Conservation (phyloP, 2,329 filamentous ascomycete genomes). For the Phaeophleospora eucalypticola region DNA sequence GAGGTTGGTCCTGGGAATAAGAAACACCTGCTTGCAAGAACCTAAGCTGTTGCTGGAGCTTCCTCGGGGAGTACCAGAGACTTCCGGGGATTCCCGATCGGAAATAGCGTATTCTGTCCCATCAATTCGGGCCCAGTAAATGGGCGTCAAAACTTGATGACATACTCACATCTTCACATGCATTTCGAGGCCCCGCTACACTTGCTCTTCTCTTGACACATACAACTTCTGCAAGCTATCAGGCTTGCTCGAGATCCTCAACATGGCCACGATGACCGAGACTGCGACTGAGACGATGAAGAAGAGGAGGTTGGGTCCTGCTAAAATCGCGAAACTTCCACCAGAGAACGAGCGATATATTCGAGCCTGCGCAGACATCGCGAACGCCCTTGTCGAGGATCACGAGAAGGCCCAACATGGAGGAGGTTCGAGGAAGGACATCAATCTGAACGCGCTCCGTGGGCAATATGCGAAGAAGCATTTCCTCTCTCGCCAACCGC, state of each 20-base stretch:
- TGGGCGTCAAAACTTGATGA: neutral
- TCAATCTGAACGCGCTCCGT: conserved; percentile 87
- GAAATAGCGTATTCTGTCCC: too few species aligned
- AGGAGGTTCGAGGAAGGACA: conserved; percentile 70
- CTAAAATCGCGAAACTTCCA: conserved; percentile 59
- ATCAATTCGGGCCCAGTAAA: too few species aligned
- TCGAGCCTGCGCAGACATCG: conserved; percentile 91
- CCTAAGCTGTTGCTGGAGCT: neutral
- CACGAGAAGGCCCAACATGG: conserved; percentile 76
- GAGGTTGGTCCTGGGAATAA: neutral
- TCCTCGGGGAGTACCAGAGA: neutral
- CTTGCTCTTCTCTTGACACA: neutral
- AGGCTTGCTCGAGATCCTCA: conserved; percentile 19
- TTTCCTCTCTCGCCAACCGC: conserved; percentile 78
- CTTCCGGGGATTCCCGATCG: neutral
- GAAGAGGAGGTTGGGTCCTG: conserved; percentile 51
- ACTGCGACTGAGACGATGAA: conserved; percentile 53
- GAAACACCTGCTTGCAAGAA: neutral
- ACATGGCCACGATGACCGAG: conserved; percentile 62
- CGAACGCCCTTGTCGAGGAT: conserved; percentile 88
- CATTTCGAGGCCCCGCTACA: too few species aligned
- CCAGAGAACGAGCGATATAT: conserved; percentile 94
- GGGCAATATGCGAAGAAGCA: conserved; percentile 91
- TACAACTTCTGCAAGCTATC: neutral
- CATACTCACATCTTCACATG: neutral